These are phyloP conservation scores for Blastobotrys persicus DNA, from an alignment of 1,139 yeast species.

Conservation along the genomic window DNA sequence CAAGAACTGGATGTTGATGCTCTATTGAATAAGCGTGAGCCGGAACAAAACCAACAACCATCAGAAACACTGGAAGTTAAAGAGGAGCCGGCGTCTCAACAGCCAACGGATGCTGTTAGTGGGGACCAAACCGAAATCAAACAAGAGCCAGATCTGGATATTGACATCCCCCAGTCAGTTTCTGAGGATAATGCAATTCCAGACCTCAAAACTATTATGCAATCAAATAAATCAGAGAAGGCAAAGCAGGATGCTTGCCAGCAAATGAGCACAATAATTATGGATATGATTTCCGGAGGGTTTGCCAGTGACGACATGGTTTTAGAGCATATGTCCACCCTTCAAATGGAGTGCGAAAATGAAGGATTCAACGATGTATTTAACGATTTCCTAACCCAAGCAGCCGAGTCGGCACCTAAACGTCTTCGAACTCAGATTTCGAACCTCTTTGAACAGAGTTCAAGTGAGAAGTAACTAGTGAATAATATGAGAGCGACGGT, in stretches of 20 bases:
- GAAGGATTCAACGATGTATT: slow-evolving; percentile 5
- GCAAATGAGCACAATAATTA: slow-evolving; percentile 3
- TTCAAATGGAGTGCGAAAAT: slow-evolving; percentile 1
- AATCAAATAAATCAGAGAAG: neutral
- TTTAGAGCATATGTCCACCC: slow-evolving; percentile 42
- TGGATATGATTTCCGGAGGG: slow-evolving; percentile 71
- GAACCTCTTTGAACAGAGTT: neutral
- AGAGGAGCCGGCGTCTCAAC: neutral
- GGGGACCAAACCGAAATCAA: neutral
- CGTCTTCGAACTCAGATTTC: slow-evolving; percentile 3
- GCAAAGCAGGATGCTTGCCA: slow-evolving; percentile 5
- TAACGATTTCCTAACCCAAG: neutral
- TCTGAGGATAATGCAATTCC: slow-evolving; percentile 12
- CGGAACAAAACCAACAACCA: neutral
- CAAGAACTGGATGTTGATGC: slow-evolving; percentile 23
- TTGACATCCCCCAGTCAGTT: neutral
- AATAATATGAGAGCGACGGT: too few species aligned
- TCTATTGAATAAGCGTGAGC: slow-evolving; percentile 13
- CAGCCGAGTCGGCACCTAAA: neutral
- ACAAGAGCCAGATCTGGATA: neutral
- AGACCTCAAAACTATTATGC: slow-evolving; percentile 9
- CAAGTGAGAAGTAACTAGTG: too few species aligned
- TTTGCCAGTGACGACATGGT: slow-evolving; percentile 90
- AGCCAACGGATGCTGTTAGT: neutral
- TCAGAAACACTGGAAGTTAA: neutral